Conservation (phyloP, 768 basidiomycete genomes). For the Hericium alpestre region DNA sequence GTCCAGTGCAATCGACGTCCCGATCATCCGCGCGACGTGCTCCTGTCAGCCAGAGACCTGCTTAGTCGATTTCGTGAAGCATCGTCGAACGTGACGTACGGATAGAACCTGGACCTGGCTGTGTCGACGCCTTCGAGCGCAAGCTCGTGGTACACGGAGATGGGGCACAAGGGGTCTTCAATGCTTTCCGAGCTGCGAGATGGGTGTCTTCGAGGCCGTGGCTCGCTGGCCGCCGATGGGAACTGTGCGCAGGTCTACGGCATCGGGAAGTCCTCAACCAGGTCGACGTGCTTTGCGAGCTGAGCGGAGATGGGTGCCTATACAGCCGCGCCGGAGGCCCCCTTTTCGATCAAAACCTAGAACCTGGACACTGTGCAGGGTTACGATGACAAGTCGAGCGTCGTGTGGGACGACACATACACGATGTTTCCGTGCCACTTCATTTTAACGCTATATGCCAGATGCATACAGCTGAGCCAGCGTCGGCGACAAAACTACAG, state of each 20-base stretch:
- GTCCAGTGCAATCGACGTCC: constrained; percentile 29
- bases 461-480: constrained; percentile 40
- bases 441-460: constrained; percentile 20
- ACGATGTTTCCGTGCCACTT: constrained; percentile 46
- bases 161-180: constrained; percentile 43
- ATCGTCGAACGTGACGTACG: constrained; percentile 20
- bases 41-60: constrained; percentile 43
- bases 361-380: constrained; percentile 47
- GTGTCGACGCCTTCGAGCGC: constrained; percentile 33
- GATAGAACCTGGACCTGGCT: constrained; percentile 18
- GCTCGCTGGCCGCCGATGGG: constrained; percentile 17
- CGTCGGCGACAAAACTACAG: constrained; percentile 33
- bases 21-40: constrained; percentile 23
- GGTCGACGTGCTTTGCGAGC: not conserved
- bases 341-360: constrained; percentile 41
- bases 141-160: constrained; percentile 54
- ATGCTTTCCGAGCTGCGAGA: constrained; percentile 28
- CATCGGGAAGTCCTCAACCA: constrained; percentile 22
- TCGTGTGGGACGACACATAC: constrained; percentile 27
- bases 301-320: not conserved
- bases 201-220: constrained; percentile 46
- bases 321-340: not conserved
- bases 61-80: constrained; percentile 37
- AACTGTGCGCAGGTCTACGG: constrained; percentile 26
- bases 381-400: constrained; percentile 50